Percentiles rank a stretch among this genome's conserved stretches.
These are phyloP conservation scores for Sicyos edulis DNA, from an alignment of 306 rosid species.

Conservation along the genomic window DNA sequence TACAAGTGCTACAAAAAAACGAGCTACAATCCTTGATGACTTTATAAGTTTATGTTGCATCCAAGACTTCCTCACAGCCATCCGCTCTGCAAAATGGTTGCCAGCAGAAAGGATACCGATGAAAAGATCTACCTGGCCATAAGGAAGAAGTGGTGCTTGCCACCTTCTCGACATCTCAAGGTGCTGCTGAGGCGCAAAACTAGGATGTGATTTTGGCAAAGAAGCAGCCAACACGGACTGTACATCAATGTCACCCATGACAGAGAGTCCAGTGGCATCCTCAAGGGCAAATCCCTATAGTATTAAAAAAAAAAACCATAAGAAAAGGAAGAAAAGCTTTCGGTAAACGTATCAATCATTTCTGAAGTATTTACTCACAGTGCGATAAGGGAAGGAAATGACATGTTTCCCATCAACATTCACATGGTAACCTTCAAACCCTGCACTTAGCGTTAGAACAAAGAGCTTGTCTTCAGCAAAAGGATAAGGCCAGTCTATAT, in stretches of 20 bases:
- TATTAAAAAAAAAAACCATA: not conserved
- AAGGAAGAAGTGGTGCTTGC: slow-evolving; percentile 59
- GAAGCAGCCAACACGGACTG: slow-evolving; percentile 77
- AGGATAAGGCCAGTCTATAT: slow-evolving; percentile 86
- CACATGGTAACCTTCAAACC: slow-evolving; percentile 90
- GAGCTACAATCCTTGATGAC: slow-evolving; percentile 74
- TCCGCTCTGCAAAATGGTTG: slow-evolving; percentile 90
- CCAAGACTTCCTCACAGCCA: slow-evolving; percentile 97
- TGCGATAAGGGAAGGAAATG: slow-evolving; percentile 84
- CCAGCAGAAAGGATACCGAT: slow-evolving; percentile 96
- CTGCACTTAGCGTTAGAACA: slow-evolving; percentile 87
- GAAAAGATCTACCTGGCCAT: slow-evolving; percentile 51
- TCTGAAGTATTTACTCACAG: slow-evolving; percentile 53
- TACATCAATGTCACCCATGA: slow-evolving; percentile 64
- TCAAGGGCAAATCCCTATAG: slow-evolving; percentile 86
- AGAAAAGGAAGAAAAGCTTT: slow-evolving; percentile 9
- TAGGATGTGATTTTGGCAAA: slow-evolving; percentile 81
- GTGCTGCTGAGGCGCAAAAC: slow-evolving; percentile 60
- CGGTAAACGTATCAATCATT: slow-evolving; percentile 15
- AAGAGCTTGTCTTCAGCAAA: slow-evolving; percentile 69
- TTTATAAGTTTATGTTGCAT: slow-evolving; percentile 69
- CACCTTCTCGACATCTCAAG: slow-evolving; percentile 72
- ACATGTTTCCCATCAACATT: slow-evolving; percentile 89
- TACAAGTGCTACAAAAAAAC: slow-evolving; percentile 96
- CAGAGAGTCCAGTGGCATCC: slow-evolving; percentile 82